These are phyloP conservation scores for Schizosaccharomyces lindneri DNA, from an alignment of 805 yeast genomes.

Conservation along the genomic window DNA sequence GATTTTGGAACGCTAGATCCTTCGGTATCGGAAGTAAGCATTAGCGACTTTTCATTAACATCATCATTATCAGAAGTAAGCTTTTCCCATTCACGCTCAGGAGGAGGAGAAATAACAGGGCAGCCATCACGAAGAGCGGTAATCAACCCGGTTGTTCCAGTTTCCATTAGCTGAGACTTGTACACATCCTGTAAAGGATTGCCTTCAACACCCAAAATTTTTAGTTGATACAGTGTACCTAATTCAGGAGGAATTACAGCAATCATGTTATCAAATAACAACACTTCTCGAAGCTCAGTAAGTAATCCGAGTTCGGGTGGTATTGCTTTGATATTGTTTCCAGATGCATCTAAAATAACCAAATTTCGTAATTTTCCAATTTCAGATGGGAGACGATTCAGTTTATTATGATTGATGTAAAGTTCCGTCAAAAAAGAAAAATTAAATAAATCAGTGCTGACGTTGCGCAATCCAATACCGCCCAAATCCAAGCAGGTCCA, in stretches of 20 bases:
- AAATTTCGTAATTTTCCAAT: slow-evolving; percentile 46
- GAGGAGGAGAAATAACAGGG: slow-evolving; percentile 38
- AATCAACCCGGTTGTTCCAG: slow-evolving; percentile 66
- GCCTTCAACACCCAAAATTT: slow-evolving; percentile 81
- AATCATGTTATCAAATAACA: slow-evolving; percentile 68
- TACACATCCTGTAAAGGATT: slow-evolving; percentile 49
- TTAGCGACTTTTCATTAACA: neutral
- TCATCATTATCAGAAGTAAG: neutral
- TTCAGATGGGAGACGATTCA: slow-evolving; percentile 39
- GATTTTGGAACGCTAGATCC: neutral
- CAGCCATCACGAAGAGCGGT: slow-evolving; percentile 60
- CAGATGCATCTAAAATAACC: slow-evolving; percentile 64
- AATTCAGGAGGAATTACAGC: slow-evolving; percentile 55
- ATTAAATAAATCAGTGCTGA: slow-evolving; percentile 52
- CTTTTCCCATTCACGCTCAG: slow-evolving; percentile 56
- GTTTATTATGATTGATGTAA: slow-evolving; percentile 65
- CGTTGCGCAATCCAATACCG: slow-evolving; percentile 55
- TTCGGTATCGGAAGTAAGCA: neutral
- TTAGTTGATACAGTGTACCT: slow-evolving; percentile 62
- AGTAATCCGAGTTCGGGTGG: slow-evolving; percentile 72
- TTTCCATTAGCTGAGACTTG: slow-evolving; percentile 45
- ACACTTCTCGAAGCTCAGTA: slow-evolving; percentile 53
- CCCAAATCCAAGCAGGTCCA: slow-evolving; percentile 89
- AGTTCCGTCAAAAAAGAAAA: slow-evolving; percentile 68
- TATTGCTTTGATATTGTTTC: slow-evolving; percentile 42